These are phyloP conservation scores for Ganoderma boninense DNA, from an alignment of 1,284 basidiomycete species.

Conservation along the genomic window DNA sequence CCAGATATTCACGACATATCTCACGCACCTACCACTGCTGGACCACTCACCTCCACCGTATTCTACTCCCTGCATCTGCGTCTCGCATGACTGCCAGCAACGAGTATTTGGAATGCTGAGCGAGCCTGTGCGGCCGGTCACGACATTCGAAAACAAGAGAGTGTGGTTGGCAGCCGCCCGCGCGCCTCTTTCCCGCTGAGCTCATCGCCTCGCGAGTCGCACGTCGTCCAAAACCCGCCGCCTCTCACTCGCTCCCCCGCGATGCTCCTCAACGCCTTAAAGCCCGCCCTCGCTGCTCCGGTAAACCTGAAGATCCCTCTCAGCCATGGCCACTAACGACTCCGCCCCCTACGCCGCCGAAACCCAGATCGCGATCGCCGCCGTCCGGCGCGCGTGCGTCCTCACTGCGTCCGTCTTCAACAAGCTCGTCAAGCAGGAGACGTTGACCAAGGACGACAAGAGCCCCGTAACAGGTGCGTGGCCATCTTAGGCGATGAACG, in stretches of 20 bases:
- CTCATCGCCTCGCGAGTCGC: slow-evolving; percentile 21
- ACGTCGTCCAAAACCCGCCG: slow-evolving; percentile 17
- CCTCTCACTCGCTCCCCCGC: slow-evolving; percentile 26
- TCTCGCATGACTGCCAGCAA: slow-evolving; percentile 9
- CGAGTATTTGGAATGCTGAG: slow-evolving; percentile 34
- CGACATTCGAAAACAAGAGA: slow-evolving; percentile 18
- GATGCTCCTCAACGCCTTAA: slow-evolving; percentile 32
- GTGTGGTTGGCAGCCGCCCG: slow-evolving; percentile 20
- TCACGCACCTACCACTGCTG: neutral
- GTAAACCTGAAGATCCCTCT: slow-evolving; percentile 26
- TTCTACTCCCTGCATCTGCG: slow-evolving; percentile 1
- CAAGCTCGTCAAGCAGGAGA: slow-evolving; percentile 87
- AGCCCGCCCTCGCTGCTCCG: slow-evolving; percentile 27
- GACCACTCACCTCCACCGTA: neutral
- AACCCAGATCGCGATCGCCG: slow-evolving; percentile 83
- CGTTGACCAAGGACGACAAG: slow-evolving; percentile 92
- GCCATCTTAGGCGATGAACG: too few relatives aligned
- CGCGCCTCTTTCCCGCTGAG: slow-evolving; percentile 6
- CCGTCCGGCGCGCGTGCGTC: slow-evolving; percentile 88
- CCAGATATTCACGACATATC: neutral
- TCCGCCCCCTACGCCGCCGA: slow-evolving; percentile 56
- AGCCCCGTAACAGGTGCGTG: slow-evolving; percentile 91
- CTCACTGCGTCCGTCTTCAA: slow-evolving; percentile 91
- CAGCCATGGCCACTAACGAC: slow-evolving; percentile 5
- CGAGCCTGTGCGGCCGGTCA: slow-evolving; percentile 21